Evolutionary conservation across 257 asterid genomes (phyloP).

Genomic region (Nicotiana paniculata): DNA sequence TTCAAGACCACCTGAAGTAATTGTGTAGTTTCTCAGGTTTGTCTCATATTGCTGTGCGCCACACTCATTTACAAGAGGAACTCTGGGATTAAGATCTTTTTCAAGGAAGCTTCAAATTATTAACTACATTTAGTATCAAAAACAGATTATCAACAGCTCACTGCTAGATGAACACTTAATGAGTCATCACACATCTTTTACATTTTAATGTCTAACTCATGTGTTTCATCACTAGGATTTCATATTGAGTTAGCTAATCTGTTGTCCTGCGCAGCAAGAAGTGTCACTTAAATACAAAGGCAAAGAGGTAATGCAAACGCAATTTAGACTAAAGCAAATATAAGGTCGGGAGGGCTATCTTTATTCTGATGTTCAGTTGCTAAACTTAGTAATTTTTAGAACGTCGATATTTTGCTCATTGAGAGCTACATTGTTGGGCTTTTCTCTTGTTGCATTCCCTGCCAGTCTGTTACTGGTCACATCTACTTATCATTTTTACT

Average conservation of each 20-base stretch:
- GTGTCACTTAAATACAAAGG: neutral
- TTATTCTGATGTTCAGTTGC: neutral
- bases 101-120: neutral
- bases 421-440: neutral
- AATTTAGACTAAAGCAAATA: neutral
- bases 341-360: neutral
- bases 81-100: neutral
- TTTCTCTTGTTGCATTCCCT: neutral
- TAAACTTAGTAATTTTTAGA: neutral
- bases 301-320: neutral
- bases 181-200: neutral
- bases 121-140: neutral
- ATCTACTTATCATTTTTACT: neutral
- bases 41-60: neutral
- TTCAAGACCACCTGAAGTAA: neutral
- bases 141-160: neutral
- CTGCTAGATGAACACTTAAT: neutral
- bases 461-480: neutral
- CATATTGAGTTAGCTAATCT: neutral
- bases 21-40: neutral
- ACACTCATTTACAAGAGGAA: neutral
- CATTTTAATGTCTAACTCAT: neutral
- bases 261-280: neutral
- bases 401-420: neutral
- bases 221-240: neutral